A percentile compares a stretch with the other conserved stretches of the same genome.
phyloP scores from a whole-genome alignment of 305 asterid species.

The Lippia alba region DNA sequence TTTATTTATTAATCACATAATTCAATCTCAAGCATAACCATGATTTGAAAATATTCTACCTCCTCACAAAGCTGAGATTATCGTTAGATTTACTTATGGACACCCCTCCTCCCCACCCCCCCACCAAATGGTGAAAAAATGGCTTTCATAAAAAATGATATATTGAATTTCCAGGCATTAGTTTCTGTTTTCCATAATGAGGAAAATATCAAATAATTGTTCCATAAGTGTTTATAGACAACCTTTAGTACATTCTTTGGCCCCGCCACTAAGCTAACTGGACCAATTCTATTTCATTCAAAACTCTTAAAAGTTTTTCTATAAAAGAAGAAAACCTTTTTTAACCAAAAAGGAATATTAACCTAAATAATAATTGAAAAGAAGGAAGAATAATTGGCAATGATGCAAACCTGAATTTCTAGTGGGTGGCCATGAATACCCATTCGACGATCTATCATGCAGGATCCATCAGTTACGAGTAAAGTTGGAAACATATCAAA shows the following conservation, averaged over 20 bases:
- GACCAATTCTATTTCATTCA: background rate
- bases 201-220: no score
- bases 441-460: constrained; percentile 99
- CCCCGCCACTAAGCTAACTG: background rate
- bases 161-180: no score
- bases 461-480: constrained; percentile 90
- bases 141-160: no score
- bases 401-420: constrained; percentile 75
- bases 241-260: background rate
- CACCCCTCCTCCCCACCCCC: no score
- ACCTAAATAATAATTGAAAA: background rate
- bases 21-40: no score
- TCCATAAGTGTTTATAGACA: background rate
- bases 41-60: no score
- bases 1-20: no score
- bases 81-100: no score
- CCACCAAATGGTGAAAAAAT: no score
- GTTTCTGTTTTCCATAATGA: no score
- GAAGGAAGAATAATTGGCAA: constrained; percentile 12
- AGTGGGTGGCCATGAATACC: constrained; percentile 98
- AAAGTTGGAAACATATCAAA: constrained; percentile 96
- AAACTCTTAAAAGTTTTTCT: background rate
- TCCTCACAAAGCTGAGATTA: no score
- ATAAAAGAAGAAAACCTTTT: constrained; percentile 4
- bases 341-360: background rate